phyloP scores from a whole-genome alignment of 2,329 filamentous ascomycete species.

The Arachnopeziza araneosa region DNA sequence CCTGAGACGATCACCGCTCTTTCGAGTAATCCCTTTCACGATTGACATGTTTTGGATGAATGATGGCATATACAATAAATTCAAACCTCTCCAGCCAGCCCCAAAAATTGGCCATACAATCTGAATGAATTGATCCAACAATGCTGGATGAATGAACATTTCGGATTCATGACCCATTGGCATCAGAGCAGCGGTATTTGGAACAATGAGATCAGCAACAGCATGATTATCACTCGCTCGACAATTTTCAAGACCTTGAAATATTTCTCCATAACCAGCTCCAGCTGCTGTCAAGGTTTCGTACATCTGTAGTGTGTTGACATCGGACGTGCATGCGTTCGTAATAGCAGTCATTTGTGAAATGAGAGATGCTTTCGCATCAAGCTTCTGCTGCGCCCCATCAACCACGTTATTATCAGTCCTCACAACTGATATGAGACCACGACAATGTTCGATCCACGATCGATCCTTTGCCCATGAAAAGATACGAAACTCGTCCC shows the following conservation, averaged over 20 bases:
- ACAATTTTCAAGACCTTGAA: constrained; percentile 45
- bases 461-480: constrained; percentile 46
- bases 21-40: constrained; percentile 28
- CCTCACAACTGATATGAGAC: constrained; percentile 2
- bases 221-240: constrained; percentile 33
- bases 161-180: constrained; percentile 39
- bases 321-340: constrained; percentile 17
- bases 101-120: constrained; percentile 31
- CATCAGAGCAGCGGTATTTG: constrained; percentile 41
- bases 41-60: constrained; percentile 37
- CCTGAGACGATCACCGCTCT: constrained; percentile 30
- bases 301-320: constrained; percentile 38
- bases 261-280: constrained; percentile 45
- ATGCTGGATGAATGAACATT: constrained; percentile 40
- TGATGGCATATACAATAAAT: constrained; percentile 39
- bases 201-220: constrained; percentile 34
- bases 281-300: constrained; percentile 40
- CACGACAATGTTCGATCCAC: constrained; percentile 43
- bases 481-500: constrained; percentile 52
- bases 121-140: constrained; percentile 42
- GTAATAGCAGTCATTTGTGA: constrained; percentile 29
- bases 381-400: constrained; percentile 14
- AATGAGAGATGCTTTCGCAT: constrained; percentile 23
- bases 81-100: constrained; percentile 22
- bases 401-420: constrained; percentile 18